Percentiles rank a stretch among this genome's conserved stretches.
These are phyloP conservation scores for Punica granatum DNA, from an alignment of 345 rosid genomes.

Conservation along the genomic window DNA sequence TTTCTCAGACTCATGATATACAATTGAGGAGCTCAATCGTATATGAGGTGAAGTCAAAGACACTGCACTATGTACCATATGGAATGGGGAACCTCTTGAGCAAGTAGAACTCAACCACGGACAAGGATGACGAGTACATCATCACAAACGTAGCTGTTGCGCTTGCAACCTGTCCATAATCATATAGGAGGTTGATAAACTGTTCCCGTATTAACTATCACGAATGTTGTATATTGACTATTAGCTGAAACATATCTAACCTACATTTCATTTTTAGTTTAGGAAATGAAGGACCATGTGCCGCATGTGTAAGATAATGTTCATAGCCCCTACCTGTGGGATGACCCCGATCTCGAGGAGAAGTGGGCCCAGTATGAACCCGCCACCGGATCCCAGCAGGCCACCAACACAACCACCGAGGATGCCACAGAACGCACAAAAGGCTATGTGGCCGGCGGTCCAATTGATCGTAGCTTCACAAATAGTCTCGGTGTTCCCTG, in stretches of 20 bases:
- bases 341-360: slow-evolving; percentile 95
- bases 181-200: neutral
- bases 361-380: slow-evolving; percentile 90
- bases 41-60: neutral
- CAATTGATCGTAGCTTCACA: slow-evolving; percentile 92
- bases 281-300: neutral
- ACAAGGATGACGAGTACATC: slow-evolving; percentile 95
- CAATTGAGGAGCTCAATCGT: neutral
- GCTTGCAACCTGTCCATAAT: slow-evolving; percentile 62
- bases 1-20: no score
- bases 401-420: slow-evolving; percentile 91
- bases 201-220: neutral
- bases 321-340: slow-evolving; percentile 46
- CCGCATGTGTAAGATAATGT: neutral
- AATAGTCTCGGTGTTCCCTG: slow-evolving; percentile 55
- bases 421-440: slow-evolving; percentile 80
- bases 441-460: slow-evolving; percentile 61
- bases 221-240: no score
- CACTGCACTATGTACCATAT: slow-evolving; percentile 31
- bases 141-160: slow-evolving; percentile 97
- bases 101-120: slow-evolving; percentile 89
- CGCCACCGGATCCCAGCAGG: slow-evolving; percentile 93
- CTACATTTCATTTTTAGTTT: no score
- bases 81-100: slow-evolving; percentile 95
- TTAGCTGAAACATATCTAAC: neutral